Evolutionary conservation across 148 eudicot genomes (phyloP).

Genomic region (Chenopodium quinoa): DNA sequence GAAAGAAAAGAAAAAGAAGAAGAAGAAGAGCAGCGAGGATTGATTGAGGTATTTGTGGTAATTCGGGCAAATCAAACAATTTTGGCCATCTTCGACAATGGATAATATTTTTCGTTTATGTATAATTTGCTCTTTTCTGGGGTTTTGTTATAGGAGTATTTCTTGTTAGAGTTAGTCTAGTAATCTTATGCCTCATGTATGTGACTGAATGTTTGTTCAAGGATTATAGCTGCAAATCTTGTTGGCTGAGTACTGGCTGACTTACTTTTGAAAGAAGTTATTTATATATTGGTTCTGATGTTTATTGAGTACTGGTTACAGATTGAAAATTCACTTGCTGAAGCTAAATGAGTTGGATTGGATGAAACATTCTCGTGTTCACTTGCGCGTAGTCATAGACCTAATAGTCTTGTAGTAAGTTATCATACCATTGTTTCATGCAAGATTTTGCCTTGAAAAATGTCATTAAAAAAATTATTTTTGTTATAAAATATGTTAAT

Average conservation of each 20-base stretch:
- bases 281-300: neutral
- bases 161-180: slow-evolving; percentile 7
- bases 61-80: slow-evolving; percentile 28
- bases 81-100: slow-evolving; percentile 29
- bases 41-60: slow-evolving; percentile 34
- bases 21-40: slow-evolving; percentile 50
- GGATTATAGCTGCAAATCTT: slow-evolving; percentile 1
- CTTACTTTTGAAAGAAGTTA: neutral
- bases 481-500: no score
- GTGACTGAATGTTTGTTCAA: neutral
- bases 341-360: neutral
- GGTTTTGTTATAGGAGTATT: slow-evolving; percentile 7
- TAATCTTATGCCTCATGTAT: neutral
- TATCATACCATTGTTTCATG: no score
- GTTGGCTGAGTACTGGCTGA: neutral
- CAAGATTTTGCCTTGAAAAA: no score
- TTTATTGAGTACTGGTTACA: neutral
- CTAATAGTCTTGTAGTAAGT: no score
- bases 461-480: no score
- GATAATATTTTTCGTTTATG: slow-evolving; percentile 18
- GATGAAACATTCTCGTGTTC: no score
- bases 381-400: no score
- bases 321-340: neutral
- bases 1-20: slow-evolving; percentile 68
- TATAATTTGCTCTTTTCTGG: slow-evolving; percentile 20